Conservation (phyloP, 495 filamentous ascomycete species). For the Tuber umbilicatum region DNA sequence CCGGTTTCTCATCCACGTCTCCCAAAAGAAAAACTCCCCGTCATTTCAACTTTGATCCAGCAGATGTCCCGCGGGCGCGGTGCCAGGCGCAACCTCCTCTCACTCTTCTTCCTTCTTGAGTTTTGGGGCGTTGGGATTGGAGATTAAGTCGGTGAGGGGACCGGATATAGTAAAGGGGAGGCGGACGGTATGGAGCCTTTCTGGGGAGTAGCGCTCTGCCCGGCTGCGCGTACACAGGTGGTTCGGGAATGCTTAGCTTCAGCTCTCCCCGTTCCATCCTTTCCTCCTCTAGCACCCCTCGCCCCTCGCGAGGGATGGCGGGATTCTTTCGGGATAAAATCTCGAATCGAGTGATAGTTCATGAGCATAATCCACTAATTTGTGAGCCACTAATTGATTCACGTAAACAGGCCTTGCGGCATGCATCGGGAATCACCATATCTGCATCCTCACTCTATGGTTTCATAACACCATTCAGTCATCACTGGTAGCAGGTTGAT, state of each 20-base stretch:
- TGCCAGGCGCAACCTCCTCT: slow-evolving; percentile 71
- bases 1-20: slow-evolving; percentile 65
- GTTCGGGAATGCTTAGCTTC: neutral
- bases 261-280: too few relatives aligned
- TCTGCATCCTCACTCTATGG: too few relatives aligned
- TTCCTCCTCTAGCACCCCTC: neutral
- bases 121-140: neutral
- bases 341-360: too few relatives aligned
- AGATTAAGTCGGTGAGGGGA: neutral
- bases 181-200: neutral
- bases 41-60: slow-evolving; percentile 74
- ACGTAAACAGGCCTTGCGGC: too few relatives aligned
- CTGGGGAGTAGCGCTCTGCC: too few relatives aligned
- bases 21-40: slow-evolving; percentile 68
- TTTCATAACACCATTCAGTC: too few relatives aligned
- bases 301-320: too few relatives aligned
- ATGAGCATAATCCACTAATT: too few relatives aligned
- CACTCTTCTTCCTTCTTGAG: slow-evolving; percentile 46
- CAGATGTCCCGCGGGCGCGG: slow-evolving; percentile 57
- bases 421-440: too few relatives aligned
- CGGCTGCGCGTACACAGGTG: neutral
- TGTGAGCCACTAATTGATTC: too few relatives aligned
- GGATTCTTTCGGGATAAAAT: too few relatives aligned
- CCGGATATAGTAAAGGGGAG: slow-evolving; percentile 9
- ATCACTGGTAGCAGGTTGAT: too few relatives aligned